Conservation (phyloP, 441 rosid species). For the Arabidopsis hybrid region DNA sequence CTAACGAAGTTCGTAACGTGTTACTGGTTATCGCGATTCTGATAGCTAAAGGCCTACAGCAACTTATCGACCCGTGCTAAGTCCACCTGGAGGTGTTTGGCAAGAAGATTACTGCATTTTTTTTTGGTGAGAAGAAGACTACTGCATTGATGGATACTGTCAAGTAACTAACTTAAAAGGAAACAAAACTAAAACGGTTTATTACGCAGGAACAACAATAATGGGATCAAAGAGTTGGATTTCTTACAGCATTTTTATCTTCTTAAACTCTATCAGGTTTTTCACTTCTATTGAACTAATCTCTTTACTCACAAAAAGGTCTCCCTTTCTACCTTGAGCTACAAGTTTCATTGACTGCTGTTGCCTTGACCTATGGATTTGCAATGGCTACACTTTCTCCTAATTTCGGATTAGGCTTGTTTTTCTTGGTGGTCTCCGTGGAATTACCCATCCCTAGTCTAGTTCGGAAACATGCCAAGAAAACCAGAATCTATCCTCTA, state of each 20-base stretch:
- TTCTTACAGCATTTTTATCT: constrained; percentile 37
- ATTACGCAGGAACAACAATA: constrained; percentile 39
- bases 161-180: neutral
- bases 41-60: constrained; percentile 44
- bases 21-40: constrained; percentile 47
- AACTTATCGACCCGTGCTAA: constrained; percentile 50
- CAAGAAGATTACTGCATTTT: constrained; percentile 35
- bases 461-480: constrained; percentile 22
- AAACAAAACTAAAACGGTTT: constrained; percentile 26
- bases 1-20: constrained; percentile 41
- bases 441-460: constrained; percentile 31
- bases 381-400: constrained; percentile 43
- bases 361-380: constrained; percentile 45
- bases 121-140: neutral
- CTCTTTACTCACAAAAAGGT: constrained; percentile 34
- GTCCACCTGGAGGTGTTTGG: constrained; percentile 57
- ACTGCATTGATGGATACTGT: constrained; percentile 28
- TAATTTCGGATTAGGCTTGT: constrained; percentile 30
- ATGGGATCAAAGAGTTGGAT: constrained; percentile 44
- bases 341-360: constrained; percentile 39
- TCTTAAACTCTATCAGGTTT: constrained; percentile 34
- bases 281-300: constrained; percentile 39
- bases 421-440: constrained; percentile 24
- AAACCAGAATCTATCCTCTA: constrained; percentile 24
- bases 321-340: constrained; percentile 43